Base-by-base conservation (phyloP, 768 basidiomycete genomes). In the Cubamyces sp. region DNA sequence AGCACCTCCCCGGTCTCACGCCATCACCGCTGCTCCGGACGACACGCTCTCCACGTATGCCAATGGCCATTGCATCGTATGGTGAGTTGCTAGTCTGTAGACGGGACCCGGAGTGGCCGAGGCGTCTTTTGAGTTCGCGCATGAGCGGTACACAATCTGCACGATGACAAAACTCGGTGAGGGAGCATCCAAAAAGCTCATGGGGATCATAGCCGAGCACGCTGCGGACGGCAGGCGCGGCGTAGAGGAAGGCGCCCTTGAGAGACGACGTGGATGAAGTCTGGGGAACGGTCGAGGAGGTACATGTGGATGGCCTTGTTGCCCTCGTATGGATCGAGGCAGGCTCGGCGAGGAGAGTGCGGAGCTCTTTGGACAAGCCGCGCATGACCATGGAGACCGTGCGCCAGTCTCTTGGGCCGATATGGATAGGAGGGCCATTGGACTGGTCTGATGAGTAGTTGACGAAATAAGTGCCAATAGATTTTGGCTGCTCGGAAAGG, bases 211-310 rank as follows among this genome's bases (percentile, higher is more conserved):
- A 97, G 40, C 96, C 96, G 39, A 98, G 81, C 11, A 94, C 85
- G 28, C 83, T 78, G 12, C 83, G 77, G 19, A 96, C 86, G 25
- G 89, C 84, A 1, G 94, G 94, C 0, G 94, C 92, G 54, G 94
- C 91, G 73, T 97, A 99, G 50, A 96, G 86, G 74, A 98, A 94
- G 16, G 84, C 81, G 28, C 96, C 96, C 71, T 98, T 96, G 67
- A 97, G 85, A 94, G 42, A 99, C 81, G 56, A 98, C 95, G 70
- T 91, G 90, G 23, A 97, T 78, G 71, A 96, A 92, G 73, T 98
- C 96, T 2, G 88, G 86, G 5, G 79, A 74, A 28, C 78, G 76
- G 68, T 84, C 83, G 57, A 92, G 83, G 46, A 92, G 76, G 18
- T 90, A 71, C 51, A 86, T 71, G 43, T 83, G 82, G n/a, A 90